Conservation (phyloP, 176 grass and related monocot genomes). For the Cenchrus purpureus region DNA sequence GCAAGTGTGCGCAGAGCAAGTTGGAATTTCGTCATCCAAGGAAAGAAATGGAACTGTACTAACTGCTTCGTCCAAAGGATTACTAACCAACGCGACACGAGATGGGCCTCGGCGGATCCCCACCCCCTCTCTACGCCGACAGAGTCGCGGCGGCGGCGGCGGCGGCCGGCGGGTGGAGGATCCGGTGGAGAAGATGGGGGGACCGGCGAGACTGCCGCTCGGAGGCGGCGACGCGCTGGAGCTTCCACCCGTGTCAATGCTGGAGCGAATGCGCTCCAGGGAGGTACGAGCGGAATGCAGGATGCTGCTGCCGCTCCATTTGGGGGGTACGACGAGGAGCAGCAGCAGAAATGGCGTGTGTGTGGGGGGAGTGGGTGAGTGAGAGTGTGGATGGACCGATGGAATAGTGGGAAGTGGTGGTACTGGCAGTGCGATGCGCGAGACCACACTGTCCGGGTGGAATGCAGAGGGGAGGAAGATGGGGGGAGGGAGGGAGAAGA, state of each 20-base stretch:
- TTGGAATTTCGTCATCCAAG: background rate
- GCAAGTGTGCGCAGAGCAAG: constrained; percentile 3
- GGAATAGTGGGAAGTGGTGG: background rate
- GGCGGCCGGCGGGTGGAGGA: constrained; percentile 7
- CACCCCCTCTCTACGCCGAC: background rate
- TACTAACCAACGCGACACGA: background rate
- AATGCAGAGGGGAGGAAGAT: background rate
- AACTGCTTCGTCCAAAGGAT: background rate
- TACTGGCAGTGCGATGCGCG: background rate
- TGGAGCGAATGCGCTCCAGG: background rate
- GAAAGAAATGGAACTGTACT: background rate
- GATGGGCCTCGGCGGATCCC: constrained; percentile 2
- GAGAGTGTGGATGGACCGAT: background rate
- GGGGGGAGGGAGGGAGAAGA: no score
- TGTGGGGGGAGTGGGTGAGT: background rate
- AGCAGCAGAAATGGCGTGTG: background rate
- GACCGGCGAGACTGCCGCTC: background rate
- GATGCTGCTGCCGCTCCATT: background rate
- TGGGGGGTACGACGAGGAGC: background rate
- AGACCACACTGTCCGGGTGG: constrained; percentile 13
- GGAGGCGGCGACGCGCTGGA: background rate
- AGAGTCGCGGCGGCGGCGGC: background rate
- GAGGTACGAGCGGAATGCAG: background rate
- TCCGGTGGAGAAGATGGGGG: background rate
- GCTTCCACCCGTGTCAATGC: background rate